Conservation (phyloP, 306 rosid genomes). For the Lagenaria siceraria region DNA sequence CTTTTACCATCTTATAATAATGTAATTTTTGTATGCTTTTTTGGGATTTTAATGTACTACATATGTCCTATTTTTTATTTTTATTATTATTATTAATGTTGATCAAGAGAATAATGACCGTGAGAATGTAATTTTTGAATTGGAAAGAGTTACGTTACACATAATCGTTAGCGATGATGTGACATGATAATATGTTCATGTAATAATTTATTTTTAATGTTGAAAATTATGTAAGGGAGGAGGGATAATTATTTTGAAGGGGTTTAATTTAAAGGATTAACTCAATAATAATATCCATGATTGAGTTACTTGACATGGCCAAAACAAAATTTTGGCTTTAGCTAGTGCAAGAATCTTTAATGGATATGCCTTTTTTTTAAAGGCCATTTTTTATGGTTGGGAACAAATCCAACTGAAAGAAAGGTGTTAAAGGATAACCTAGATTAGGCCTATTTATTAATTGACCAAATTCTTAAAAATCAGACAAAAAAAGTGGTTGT, state of each 20-base stretch:
- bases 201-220: too few species aligned
- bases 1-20: background rate
- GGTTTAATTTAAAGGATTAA: background rate
- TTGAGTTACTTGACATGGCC: background rate
- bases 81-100: too few species aligned
- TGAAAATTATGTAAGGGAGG: too few species aligned
- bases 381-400: background rate
- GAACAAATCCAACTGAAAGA: constrained; percentile 3
- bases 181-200: background rate
- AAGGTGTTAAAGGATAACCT: constrained; percentile 2
- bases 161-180: background rate
- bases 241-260: background rate
- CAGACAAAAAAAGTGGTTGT: background rate
- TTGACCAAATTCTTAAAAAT: background rate
- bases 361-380: background rate
- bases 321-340: background rate
- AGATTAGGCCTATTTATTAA: background rate
- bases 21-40: background rate
- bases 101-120: too few species aligned
- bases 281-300: background rate
- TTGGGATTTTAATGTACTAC: background rate
- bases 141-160: background rate
- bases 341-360: background rate
- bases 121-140: too few species aligned
- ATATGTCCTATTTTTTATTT: background rate